phyloP scores from a whole-genome alignment of 1,284 basidiomycete genomes.

The Ceratobasidium sp. region DNA sequence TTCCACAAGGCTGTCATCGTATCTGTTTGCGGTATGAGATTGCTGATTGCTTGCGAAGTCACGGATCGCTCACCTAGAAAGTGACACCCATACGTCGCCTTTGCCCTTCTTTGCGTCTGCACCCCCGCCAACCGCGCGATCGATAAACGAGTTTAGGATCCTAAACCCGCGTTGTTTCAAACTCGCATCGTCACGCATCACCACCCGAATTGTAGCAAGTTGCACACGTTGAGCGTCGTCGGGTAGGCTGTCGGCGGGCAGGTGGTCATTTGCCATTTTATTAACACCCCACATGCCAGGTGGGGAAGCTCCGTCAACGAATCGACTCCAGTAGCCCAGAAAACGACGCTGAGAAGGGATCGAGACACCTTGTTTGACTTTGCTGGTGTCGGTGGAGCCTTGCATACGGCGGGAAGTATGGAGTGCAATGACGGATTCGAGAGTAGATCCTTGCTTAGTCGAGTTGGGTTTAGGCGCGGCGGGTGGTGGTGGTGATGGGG shows the following conservation, averaged over 20 bases:
- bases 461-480: slow-evolving; percentile 1
- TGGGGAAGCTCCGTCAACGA: slow-evolving; percentile 68
- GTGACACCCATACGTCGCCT: slow-evolving; percentile 73
- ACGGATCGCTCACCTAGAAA: slow-evolving; percentile 63
- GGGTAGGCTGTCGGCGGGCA: slow-evolving; percentile 60
- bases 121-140: slow-evolving; percentile 44
- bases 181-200: slow-evolving; percentile 41
- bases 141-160: slow-evolving; percentile 13
- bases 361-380: slow-evolving; percentile 74
- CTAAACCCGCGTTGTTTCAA: slow-evolving; percentile 58
- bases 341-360: slow-evolving; percentile 80
- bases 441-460: slow-evolving; percentile 23
- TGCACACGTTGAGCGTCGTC: slow-evolving; percentile 62
- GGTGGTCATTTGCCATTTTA: slow-evolving; percentile 29
- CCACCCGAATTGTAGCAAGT: slow-evolving; percentile 60
- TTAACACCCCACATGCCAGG: slow-evolving; percentile 46
- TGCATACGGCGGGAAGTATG: slow-evolving; percentile 78
- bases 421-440: slow-evolving; percentile 71
- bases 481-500: slow-evolving; percentile 9
- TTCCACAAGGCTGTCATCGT: slow-evolving; percentile 74
- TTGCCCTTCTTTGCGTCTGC: slow-evolving; percentile 50
- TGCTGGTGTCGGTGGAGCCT: slow-evolving; percentile 57
- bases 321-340: slow-evolving; percentile 75
- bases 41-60: background rate
- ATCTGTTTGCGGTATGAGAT: slow-evolving; percentile 52